Conservation (phyloP, 768 basidiomycete species). For the Austroboletus festivus region DNA sequence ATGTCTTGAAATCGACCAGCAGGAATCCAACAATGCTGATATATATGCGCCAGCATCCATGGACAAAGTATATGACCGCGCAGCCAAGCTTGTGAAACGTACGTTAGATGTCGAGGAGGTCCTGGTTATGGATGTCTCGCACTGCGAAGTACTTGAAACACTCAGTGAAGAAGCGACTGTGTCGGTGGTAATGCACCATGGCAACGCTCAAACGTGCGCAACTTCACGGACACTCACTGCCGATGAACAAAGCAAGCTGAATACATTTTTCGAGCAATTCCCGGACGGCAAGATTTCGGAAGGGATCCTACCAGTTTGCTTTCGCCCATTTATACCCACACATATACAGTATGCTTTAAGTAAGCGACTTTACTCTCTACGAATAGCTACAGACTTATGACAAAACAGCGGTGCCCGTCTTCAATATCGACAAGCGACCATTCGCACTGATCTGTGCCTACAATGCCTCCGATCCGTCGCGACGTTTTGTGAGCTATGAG, state of each 20-base stretch:
- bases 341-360: conserved; percentile 86
- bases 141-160: conserved; percentile 82
- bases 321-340: conserved; percentile 76
- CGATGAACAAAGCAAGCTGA: conserved; percentile 73
- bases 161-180: conserved; percentile 57
- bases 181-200: conserved; percentile 68
- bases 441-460: conserved; percentile 91
- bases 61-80: conserved; percentile 89
- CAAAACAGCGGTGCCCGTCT: conserved; percentile 79
- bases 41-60: conserved; percentile 46
- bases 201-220: conserved; percentile 52
- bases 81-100: conserved; percentile 82
- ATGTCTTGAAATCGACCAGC: conserved; percentile 82
- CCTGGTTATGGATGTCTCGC: conserved; percentile 88
- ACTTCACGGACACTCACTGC: conserved; percentile 54
- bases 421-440: conserved; percentile 88
- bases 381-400: conserved; percentile 4
- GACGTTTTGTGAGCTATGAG: conserved; percentile 63
- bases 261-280: conserved; percentile 71
- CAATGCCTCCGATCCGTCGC: conserved; percentile 76
- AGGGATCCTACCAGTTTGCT: conserved; percentile 77
- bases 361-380: conserved; percentile 37
- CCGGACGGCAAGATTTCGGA: conserved; percentile 89
- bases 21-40: conserved; percentile 28
- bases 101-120: conserved; percentile 93